Evolutionary conservation across 1,284 basidiomycete genomes (phyloP).

Genomic region (Austropuccinia psidii): DNA sequence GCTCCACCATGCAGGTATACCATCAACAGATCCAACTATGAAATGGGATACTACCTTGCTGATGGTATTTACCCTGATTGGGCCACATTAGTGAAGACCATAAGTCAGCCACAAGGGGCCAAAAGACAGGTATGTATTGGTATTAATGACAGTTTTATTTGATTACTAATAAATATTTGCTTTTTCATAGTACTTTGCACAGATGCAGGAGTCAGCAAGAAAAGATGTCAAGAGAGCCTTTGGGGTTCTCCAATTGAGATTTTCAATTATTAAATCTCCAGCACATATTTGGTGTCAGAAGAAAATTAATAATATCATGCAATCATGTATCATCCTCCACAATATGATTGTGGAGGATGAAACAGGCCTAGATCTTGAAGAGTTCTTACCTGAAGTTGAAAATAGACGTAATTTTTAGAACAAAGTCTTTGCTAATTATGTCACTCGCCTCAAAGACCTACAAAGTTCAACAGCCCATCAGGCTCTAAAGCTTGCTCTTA

Average conservation of each 20-base stretch:
- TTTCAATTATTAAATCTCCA: neutral
- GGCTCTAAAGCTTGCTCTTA: too few species aligned
- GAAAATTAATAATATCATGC: neutral
- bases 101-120: neutral
- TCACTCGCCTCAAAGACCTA: too few species aligned
- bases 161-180: neutral
- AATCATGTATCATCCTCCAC: neutral
- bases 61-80: neutral
- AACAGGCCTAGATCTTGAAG: neutral
- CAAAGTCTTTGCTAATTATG: too few species aligned
- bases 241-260: slow-evolving; percentile 3
- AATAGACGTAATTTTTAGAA: too few species aligned
- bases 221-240: slow-evolving; percentile 1
- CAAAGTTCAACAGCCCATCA: too few species aligned
- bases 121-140: neutral
- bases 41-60: neutral
- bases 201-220: neutral
- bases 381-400: too few species aligned
- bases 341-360: neutral
- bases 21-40: neutral
- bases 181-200: neutral
- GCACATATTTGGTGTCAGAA: neutral
- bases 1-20: neutral
- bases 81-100: neutral
- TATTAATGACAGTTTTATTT: too few species aligned